Base-by-base conservation (phyloP, 2,329 filamentous ascomycete genomes). In the Xylariales sp. region DNA sequence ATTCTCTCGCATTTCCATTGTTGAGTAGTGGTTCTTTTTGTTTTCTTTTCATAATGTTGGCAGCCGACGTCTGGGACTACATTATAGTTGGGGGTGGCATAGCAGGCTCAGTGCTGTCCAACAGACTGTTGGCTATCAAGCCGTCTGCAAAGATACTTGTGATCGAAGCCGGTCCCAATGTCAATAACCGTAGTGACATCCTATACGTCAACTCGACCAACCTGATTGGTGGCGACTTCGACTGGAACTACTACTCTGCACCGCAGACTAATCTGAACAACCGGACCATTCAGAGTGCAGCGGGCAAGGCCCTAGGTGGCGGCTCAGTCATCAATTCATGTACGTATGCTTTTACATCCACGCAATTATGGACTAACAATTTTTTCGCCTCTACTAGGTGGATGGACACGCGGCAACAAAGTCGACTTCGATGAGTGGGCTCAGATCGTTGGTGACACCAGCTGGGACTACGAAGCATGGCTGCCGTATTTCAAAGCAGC, bases 281-380 rank as follows among this genome's bases (percentile, higher is more conserved):
- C 8, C 54, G 51, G 12, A 20, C 23, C 3, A 34, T 53, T 15
- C 31, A 30, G n/a, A 37, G 47, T 14, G 37, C 43, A 11, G 42
- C 45, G 12, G 58, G 53, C 4, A 66, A 62, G 37, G 57, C 52
- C 3, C 53, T 70, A 6, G 58, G 60, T 1, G 65, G 64, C 2
- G 56, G 58, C 4, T 56, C 55, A 3, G 53, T 53, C 4, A 60
- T 61, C 20, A 68, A 68, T 35, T 51, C 43, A 27, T 47, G 53
- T 38, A 41, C n/a, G n/a, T n/a, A n/a, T n/a, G n/a, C n/a, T n/a
- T n/a, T n/a, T n/a, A n/a, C n/a, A n/a, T n/a, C n/a, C n/a, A n/a
- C n/a, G n/a, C n/a, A n/a, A n/a, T n/a, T n/a, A n/a, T n/a, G n/a
- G n/a, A n/a, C n/a, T n/a, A n/a, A n/a, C n/a, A n/a, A n/a, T n/a